Evolutionary conservation across 2,329 filamentous ascomycete genomes (phyloP), one percentile per base, ranked within the genome.

Genomic region (Aspergillus piperis): DNA sequence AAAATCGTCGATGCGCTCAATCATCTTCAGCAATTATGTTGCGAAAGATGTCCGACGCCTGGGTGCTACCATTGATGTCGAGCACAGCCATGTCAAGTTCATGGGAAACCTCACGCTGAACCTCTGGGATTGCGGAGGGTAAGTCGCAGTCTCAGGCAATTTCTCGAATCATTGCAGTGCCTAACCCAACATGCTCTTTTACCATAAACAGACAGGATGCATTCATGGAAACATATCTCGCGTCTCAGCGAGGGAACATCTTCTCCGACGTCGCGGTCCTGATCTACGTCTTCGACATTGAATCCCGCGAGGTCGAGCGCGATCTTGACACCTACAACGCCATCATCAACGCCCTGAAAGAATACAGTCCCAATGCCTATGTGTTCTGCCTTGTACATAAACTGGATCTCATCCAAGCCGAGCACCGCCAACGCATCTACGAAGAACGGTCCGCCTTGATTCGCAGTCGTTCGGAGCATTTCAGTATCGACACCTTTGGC

Each of bases 201-300:
- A 36, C 41, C 32, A 10, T 32, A n/a, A 55, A 15, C 73, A 90
- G 94, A 61, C 95, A 99, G 82, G 95, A 98, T 78, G 94, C 94
- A 39, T 99, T 99, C 75, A 96, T 96, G 84, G 95, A 98, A 74
- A 97, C 96, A 77, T 99, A 98, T 80, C 89, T 99, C 63, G 93
- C 91, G 15, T 91, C 96, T 71, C 95, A 98, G 80, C 91, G 95
- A 62, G 89, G 92, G 58, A 95, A 98, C 78, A 94, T 99, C 77
- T 99, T 99, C 81, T 92, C 89, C 72, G 94, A 95, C 75, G 95
- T 97, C 63, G 94, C 93, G 54, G 95, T 98, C 54, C 86, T 99
- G 60, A 98, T 99, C 77, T 99, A 99, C 81, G 95, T 99, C 76
- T 99, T 99, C 79, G 95, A 99, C 75, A 96, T 98, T 67, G 95